Conservation (phyloP, 495 filamentous ascomycete species). For the Oleoguttula mirabilis region DNA sequence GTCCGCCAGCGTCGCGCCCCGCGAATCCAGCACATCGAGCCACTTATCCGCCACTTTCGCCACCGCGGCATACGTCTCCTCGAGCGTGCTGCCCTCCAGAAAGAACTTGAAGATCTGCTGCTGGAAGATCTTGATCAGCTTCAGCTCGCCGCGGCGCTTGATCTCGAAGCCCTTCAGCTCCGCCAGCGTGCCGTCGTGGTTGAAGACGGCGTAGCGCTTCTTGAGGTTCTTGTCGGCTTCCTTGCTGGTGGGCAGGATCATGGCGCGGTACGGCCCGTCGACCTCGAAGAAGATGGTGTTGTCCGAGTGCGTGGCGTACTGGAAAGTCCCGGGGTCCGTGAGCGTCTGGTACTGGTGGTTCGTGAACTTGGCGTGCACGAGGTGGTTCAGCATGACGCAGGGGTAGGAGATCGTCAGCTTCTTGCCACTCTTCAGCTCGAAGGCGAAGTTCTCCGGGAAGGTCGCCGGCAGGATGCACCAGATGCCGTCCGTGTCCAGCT, state of each 20-base stretch:
- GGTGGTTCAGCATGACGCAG: slow-evolving; percentile 98
- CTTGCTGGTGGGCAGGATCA: slow-evolving; percentile 94
- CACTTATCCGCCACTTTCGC: slow-evolving; percentile 93
- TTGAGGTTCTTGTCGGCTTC: slow-evolving; percentile 99
- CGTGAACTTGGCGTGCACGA: slow-evolving; percentile 89
- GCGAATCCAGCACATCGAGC: slow-evolving; percentile 84
- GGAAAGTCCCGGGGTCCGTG: slow-evolving; percentile 62
- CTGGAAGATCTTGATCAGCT: slow-evolving; percentile 99
- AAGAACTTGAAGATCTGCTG: slow-evolving; percentile 99
- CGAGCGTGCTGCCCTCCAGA: slow-evolving; percentile 72
- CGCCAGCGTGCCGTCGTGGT: slow-evolving; percentile 91
- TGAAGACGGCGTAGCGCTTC: slow-evolving; percentile 98
- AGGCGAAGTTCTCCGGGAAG: slow-evolving; percentile 93
- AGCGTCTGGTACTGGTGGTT: slow-evolving; percentile 95
- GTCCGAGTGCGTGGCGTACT: slow-evolving; percentile 90
- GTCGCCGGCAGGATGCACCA: slow-evolving; percentile 98
- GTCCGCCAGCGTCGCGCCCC: slow-evolving; percentile 77
- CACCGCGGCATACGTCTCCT: slow-evolving; percentile 82
- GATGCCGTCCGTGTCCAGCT: slow-evolving; percentile 99
- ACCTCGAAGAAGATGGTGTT: slow-evolving; percentile 99
- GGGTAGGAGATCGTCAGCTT: slow-evolving; percentile 92
- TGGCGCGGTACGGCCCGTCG: slow-evolving; percentile 91
- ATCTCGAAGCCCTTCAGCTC: slow-evolving; percentile 97
- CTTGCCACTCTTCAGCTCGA: slow-evolving; percentile 88
- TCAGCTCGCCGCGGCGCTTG: slow-evolving; percentile 94